These are phyloP conservation scores for Picea abies DNA, from an alignment of 83 land plant species.

Conservation along the genomic window DNA sequence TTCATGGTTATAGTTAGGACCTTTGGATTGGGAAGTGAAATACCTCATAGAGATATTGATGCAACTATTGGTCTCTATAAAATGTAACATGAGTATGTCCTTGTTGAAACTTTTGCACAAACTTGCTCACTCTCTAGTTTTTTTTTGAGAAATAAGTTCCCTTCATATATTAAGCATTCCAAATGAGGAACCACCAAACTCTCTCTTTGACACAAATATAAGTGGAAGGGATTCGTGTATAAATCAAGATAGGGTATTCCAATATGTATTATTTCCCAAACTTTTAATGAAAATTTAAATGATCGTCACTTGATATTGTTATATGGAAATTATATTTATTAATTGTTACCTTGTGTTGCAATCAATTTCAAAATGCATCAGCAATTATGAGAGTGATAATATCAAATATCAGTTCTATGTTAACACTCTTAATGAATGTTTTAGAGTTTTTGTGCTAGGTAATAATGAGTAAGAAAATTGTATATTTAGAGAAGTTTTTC, in stretches of 20 bases:
- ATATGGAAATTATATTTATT: no score
- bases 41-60: conserved; percentile 81
- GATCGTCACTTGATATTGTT: background rate
- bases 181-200: no score
- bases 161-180: no score
- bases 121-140: conserved; percentile 14
- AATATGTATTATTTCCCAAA: conserved; percentile 48
- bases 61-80: conserved; percentile 66
- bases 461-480: background rate
- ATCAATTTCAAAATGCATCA: conserved; percentile 41
- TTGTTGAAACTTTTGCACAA: conserved; percentile 30
- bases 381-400: conserved; percentile 49
- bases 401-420: conserved; percentile 71
- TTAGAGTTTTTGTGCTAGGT: conserved; percentile 21
- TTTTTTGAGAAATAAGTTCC: no score
- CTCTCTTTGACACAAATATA: conserved; percentile 13
- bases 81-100: conserved; percentile 55
- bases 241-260: conserved; percentile 48
- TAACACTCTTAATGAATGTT: conserved; percentile 63
- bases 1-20: conserved; percentile 46
- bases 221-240: conserved; percentile 48
- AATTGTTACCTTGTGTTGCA: background rate
- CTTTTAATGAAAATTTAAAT: background rate
- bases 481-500: background rate
- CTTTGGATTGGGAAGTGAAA: conserved; percentile 72